Base-by-base conservation (phyloP, 306 rosid species). In the Gleditsia sinensis region DNA sequence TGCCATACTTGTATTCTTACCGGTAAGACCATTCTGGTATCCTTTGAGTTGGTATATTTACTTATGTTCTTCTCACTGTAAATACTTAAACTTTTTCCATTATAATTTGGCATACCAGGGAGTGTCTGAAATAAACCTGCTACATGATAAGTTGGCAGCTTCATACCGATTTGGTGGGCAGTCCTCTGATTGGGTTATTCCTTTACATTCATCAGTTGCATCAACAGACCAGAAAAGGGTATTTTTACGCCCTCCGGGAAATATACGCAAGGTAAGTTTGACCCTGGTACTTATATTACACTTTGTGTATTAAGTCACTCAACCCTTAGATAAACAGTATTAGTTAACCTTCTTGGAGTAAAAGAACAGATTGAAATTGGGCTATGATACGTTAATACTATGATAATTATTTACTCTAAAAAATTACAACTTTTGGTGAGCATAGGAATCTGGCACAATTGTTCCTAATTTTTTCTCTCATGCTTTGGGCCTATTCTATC, bases 101-200 rank as follows among this genome's bases (percentile, higher is more conserved):
- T 77, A 45, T 72, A 68, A 68, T 74, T 57, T 45, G 69, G 57
- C 58, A 49, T 81, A 21, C 74, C 82, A 92, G 97, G 98, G 97
- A 72, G 83, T 91, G 51, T 83, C 83, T 59, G 98, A 94, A 86
- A 94, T 94, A 76, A 79, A 88, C 84, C 45, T 76, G 34, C 84
- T 94, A 70, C 82, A 79, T 40, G 96, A 94, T 69, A 94, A 86
- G 83, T 83, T 94, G 79, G 83, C 82, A 54, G 92, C 89, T 50
- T 91, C 97, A 21, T 88, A 87, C 80, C 94, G 85, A 71, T 94
- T 94, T 83, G 92, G 97, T 70, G 94, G 97, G 73, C 89, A 75
- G 20, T 88, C 97, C 86, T 86, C 97, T 65, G 96, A 91, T 66
- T 94, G 98, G 98, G 79, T 94, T 81, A 90, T 91, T 80, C 96